Evolutionary conservation across 2,329 filamentous ascomycete genomes (phyloP).

Genomic region (Colletotrichum siamense): DNA sequence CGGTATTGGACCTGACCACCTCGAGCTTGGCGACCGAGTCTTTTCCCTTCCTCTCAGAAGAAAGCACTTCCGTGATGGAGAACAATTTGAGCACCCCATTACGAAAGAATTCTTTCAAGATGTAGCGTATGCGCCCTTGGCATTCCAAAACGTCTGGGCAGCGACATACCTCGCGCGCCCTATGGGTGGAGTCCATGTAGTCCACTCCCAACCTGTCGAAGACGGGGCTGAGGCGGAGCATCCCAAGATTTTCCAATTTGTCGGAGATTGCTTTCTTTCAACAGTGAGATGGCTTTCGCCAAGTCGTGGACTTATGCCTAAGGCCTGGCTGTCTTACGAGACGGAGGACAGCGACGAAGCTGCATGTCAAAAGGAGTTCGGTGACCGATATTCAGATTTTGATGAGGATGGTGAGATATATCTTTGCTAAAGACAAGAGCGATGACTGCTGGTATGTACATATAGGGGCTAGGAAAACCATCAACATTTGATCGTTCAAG

Average conservation of each 20-base stretch:
- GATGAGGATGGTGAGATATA: not conserved
- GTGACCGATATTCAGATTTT: not conserved
- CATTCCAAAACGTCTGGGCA: not conserved
- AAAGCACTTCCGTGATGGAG: not conserved
- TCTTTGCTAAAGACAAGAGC: not conserved
- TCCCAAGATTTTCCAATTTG: not conserved
- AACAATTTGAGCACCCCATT: not conserved
- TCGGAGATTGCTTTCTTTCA: not conserved
- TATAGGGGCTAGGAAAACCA: not conserved
- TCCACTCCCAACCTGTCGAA: not conserved
- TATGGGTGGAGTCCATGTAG: not conserved
- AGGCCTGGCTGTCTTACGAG: not conserved
- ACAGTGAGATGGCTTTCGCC: not conserved
- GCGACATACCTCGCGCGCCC: not conserved
- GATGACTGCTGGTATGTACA: not conserved
- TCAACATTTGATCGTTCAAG: rapidly evolving
- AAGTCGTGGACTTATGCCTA: not conserved
- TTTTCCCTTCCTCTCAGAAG: not conserved
- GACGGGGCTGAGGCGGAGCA: not conserved
- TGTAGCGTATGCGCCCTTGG: not conserved
- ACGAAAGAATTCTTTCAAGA: not conserved
- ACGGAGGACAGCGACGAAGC: not conserved
- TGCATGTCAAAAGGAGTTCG: not conserved
- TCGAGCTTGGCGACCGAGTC: not conserved
- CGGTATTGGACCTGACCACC: not conserved